These are phyloP conservation scores for Verticillium nonalfalfae DNA, from an alignment of 2,329 filamentous ascomycete genomes.

Conservation along the genomic window DNA sequence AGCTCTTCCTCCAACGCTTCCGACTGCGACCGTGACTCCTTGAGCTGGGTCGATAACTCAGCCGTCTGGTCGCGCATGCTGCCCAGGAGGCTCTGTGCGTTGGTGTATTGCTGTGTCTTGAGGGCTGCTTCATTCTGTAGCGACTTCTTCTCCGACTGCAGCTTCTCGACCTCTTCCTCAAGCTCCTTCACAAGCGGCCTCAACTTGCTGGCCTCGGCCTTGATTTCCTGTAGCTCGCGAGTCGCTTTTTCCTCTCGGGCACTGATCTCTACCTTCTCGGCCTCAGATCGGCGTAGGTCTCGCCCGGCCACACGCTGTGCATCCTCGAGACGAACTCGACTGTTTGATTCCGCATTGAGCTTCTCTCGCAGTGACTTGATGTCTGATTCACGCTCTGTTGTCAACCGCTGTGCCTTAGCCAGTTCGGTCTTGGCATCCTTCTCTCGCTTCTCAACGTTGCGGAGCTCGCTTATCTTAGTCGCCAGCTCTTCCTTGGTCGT, in stretches of 20 bases:
- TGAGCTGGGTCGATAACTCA: conserved; percentile 85
- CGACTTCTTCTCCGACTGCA: conserved; percentile 60
- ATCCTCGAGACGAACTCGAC: conserved; percentile 71
- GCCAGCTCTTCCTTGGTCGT: conserved; percentile 68
- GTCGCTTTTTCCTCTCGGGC: conserved; percentile 66
- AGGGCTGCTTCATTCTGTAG: conserved; percentile 76
- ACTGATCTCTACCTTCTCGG: conserved; percentile 70
- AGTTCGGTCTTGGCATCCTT: conserved; percentile 75
- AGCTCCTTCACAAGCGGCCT: conserved; percentile 57
- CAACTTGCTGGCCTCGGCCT: conserved; percentile 66
- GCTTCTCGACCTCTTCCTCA: conserved; percentile 64
- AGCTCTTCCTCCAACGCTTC: conserved; percentile 91
- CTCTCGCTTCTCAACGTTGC: conserved; percentile 73
- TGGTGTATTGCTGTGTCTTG: conserved; percentile 79
- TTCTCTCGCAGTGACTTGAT: conserved; percentile 74
- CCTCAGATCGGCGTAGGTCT: conserved; percentile 71
- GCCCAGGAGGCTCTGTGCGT: conserved; percentile 75
- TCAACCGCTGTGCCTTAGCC: conserved; percentile 59
- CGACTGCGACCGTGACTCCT: conserved; percentile 74
- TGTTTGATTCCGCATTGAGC: conserved; percentile 66
- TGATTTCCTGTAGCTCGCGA: conserved; percentile 63
- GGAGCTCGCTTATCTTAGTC: conserved; percentile 52
- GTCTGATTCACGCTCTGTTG: conserved; percentile 70
- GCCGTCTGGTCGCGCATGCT: conserved; percentile 91
- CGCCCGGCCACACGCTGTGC: conserved; percentile 66